Evolutionary conservation across 768 basidiomycete genomes (phyloP).

Genomic region (Lactarius sp.): DNA sequence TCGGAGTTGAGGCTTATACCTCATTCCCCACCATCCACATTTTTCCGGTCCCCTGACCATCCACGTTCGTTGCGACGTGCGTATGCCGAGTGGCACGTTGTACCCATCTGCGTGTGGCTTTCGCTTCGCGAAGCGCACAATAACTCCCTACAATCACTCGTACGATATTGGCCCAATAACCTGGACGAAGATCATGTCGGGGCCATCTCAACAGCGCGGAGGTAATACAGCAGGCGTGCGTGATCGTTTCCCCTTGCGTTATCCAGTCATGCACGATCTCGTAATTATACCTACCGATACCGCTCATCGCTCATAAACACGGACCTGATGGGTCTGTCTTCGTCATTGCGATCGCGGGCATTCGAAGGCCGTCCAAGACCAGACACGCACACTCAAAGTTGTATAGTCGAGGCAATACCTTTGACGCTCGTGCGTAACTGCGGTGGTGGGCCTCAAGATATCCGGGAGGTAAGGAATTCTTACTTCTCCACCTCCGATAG

Average conservation of each 20-base stretch:
- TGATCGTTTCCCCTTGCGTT: not conserved
- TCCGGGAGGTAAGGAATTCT: slow-evolving; percentile 29
- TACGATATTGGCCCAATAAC: not conserved
- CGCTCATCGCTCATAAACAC: not conserved
- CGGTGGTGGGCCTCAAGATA: no score
- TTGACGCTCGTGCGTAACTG: slow-evolving; percentile 26
- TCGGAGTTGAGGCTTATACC: slow-evolving; percentile 3
- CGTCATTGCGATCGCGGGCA: slow-evolving; percentile 3
- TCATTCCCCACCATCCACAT: slow-evolving; percentile 13
- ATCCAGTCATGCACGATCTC: slow-evolving; percentile 14
- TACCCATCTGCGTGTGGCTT: slow-evolving; percentile 7
- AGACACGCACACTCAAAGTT: slow-evolving; percentile 32
- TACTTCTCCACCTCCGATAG: slow-evolving; percentile 35
- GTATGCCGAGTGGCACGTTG: slow-evolving; percentile 11
- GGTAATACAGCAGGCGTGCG: not conserved
- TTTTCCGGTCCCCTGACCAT: slow-evolving; percentile 10
- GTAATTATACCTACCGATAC: not conserved
- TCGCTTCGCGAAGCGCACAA: slow-evolving; percentile 3
- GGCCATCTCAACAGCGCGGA: not conserved
- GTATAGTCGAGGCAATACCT: slow-evolving; percentile 29
- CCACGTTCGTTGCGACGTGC: slow-evolving; percentile 9
- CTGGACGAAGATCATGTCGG: slow-evolving; percentile 13
- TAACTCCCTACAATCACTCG: not conserved
- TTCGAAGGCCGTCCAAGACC: slow-evolving; percentile 26
- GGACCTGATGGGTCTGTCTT: not conserved